A percentile compares a stretch with the other conserved stretches of the same genome.
These are phyloP conservation scores for Venturia aucupariae DNA, from an alignment of 2,329 filamentous ascomycete genomes.

Conservation along the genomic window DNA sequence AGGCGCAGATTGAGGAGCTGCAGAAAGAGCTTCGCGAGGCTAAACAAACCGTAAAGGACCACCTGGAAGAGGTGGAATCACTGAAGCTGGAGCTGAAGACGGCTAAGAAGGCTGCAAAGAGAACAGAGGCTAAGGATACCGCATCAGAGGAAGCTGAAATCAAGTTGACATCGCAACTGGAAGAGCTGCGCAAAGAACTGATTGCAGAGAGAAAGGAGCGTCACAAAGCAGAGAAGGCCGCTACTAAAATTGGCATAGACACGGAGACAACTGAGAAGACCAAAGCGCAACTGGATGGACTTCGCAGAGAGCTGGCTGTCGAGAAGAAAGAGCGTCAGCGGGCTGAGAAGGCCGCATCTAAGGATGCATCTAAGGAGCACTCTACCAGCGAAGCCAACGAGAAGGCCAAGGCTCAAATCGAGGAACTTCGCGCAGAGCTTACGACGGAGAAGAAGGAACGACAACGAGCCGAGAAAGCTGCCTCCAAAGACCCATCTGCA, in stretches of 20 bases:
- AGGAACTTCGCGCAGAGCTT: conserved; percentile 43
- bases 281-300: conserved; percentile 34
- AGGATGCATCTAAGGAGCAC: not conserved
- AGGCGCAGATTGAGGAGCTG: conserved; percentile 34
- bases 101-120: not conserved
- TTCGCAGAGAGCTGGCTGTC: conserved; percentile 42
- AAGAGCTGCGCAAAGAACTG: conserved; percentile 42
- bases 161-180: conserved; percentile 25
- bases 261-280: conserved; percentile 18
- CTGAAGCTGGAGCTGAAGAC: conserved; percentile 26
- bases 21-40: conserved; percentile 12
- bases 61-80: conserved; percentile 22
- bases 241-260: not conserved
- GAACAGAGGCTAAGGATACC: not conserved
- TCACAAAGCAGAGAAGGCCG: conserved; percentile 42
- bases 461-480: conserved; percentile 29
- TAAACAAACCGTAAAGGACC: conserved; percentile 8
- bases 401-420: conserved; percentile 26
- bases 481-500: not conserved
- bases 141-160: conserved; percentile 23
- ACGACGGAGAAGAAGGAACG: conserved; percentile 42
- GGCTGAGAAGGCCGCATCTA: conserved; percentile 17
- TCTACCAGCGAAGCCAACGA: not conserved
- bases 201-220: conserved; percentile 42
- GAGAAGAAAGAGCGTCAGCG: conserved; percentile 44